Base-by-base conservation (phyloP, 352 stramenopile genomes). In the Globisporangium middletonii region DNA sequence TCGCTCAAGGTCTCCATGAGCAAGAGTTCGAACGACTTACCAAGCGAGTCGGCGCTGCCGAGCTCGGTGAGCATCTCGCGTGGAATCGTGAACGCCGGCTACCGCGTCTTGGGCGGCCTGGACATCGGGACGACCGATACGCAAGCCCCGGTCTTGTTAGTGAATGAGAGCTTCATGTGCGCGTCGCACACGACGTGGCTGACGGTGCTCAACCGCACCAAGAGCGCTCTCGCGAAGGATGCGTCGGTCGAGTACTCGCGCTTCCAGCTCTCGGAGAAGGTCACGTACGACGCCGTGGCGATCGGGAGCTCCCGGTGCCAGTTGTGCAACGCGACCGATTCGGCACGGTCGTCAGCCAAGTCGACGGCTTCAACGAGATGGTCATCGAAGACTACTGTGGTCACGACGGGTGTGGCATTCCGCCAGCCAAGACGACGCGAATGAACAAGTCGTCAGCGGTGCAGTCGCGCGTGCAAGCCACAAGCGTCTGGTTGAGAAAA, bases 241-340 rank as follows among this genome's bases (percentile, higher is more conserved):
- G 42, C 28, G 11, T 57, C 30, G 2, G 42, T 65, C 16, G 50
- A 62, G 15, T 64, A 64, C 30, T 35, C 41, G 4, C 59, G 41
- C 30, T 26, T 63, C 35, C 27, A 42, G 9, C 44, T 74, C 27
- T 57, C 55, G 11, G 49, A 58, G 16, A 56, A 44, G 16, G 46
- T 71, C 15, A 50, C 26, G 12, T 56, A 64, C n/a, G 63, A 74
- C 23, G 30, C 60, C 1, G 1, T 74, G 37, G 67, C 67, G 8
- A 33, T 74, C n/a, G 59, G 23, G 23, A 69, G 41, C 49, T 64
- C 12, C 50, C 54, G 9, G 4, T 52, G 9, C 42, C 42, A 19
- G 42, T 46, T 3, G 42, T 46, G 13, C 42, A 46, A 16, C 42
- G 42, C 42, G 42, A 46, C 19, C 12, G n/a, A 3, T 55, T 45